These are phyloP conservation scores for Paxillus rubicundulus DNA, from an alignment of 768 basidiomycete genomes.

Conservation along the genomic window DNA sequence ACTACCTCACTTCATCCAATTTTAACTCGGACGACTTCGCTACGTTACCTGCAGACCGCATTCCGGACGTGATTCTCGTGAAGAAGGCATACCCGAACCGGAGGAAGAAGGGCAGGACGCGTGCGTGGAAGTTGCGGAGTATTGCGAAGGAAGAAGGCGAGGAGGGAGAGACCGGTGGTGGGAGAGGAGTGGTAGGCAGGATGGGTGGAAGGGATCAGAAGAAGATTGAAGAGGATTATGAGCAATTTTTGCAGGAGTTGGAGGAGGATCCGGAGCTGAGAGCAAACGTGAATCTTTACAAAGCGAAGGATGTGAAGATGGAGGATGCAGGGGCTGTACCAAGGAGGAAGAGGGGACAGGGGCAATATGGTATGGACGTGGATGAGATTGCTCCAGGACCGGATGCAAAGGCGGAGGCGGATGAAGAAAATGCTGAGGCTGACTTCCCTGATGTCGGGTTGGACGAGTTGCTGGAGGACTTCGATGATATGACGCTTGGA, in stretches of 20 bases:
- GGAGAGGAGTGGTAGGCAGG: slow-evolving; percentile 84
- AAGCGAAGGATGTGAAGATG: slow-evolving; percentile 57
- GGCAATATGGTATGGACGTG: slow-evolving; percentile 58
- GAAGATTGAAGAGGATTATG: slow-evolving; percentile 97
- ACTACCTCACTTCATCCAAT: slow-evolving; percentile 84
- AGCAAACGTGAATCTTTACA: slow-evolving; percentile 83
- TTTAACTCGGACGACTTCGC: slow-evolving; percentile 91
- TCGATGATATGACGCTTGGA: slow-evolving; percentile 86
- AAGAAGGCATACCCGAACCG: slow-evolving; percentile 95
- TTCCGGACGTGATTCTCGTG: slow-evolving; percentile 91
- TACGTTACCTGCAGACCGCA: slow-evolving; percentile 54
- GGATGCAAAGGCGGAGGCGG: slow-evolving; percentile 21
- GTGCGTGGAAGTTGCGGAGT: slow-evolving; percentile 86
- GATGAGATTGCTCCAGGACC: slow-evolving; percentile 44
- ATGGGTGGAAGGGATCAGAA: slow-evolving; percentile 86
- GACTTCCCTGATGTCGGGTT: slow-evolving; percentile 89
- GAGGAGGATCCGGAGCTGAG: slow-evolving; percentile 96
- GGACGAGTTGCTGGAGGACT: slow-evolving; percentile 86
- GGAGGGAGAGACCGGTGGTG: slow-evolving; percentile 74
- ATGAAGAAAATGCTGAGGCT: slow-evolving; percentile 49
- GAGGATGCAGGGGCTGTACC: slow-evolving; percentile 30
- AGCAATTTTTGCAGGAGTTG: slow-evolving; percentile 88
- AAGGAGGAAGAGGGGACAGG: slow-evolving; percentile 21
- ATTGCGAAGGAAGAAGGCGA: slow-evolving; percentile 92
- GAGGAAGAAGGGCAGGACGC: slow-evolving; percentile 82